Evolutionary conservation across 1,284 basidiomycete genomes (phyloP).

Genomic region (Phaffia rhodozyma): DNA sequence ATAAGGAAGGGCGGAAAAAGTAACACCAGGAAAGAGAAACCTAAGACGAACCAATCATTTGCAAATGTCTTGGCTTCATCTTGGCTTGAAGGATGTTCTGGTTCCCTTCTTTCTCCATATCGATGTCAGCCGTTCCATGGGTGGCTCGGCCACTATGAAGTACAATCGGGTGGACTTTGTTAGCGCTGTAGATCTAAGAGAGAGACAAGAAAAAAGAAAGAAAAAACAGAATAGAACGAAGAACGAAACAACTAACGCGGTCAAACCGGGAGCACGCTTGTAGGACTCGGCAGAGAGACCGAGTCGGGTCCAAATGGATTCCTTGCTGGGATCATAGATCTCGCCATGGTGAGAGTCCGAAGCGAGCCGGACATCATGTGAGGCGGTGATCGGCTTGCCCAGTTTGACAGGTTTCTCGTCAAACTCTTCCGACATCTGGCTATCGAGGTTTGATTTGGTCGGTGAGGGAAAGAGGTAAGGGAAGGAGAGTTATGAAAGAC

Average conservation of each 20-base stretch:
- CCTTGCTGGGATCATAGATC: constrained; percentile 35
- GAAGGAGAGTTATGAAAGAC: no score
- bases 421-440: no score
- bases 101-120: constrained; percentile 22
- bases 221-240: not conserved
- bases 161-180: not conserved
- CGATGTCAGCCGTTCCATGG: constrained; percentile 25
- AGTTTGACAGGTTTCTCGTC: no score
- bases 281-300: constrained; percentile 36
- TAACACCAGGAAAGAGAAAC: not conserved
- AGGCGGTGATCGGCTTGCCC: no score
- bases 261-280: constrained; percentile 37
- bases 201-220: not conserved
- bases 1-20: not conserved
- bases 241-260: constrained; percentile 23
- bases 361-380: no score
- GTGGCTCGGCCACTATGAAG: constrained; percentile 24
- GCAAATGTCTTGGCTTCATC: constrained; percentile 34
- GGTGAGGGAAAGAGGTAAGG: no score
- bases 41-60: constrained; percentile 26
- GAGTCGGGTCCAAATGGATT: constrained; percentile 32
- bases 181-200: not conserved
- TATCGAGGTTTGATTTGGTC: no score
- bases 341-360: constrained; percentile 16
- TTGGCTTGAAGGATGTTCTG: constrained; percentile 35